These are phyloP conservation scores for Saccharomycopsis fodiens DNA, from an alignment of 805 yeast species.

Conservation along the genomic window DNA sequence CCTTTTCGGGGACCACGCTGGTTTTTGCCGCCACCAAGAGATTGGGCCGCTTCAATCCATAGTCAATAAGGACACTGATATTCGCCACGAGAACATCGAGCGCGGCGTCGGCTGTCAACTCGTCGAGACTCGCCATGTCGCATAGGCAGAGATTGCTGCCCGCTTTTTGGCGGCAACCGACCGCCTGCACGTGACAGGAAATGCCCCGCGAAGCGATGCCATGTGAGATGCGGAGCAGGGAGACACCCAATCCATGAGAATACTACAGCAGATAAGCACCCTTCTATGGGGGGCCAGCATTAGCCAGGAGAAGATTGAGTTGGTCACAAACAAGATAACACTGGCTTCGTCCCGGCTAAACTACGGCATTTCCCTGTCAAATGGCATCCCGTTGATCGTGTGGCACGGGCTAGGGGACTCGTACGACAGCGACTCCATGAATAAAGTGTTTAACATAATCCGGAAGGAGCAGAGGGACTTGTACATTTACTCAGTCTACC, in stretches of 20 bases:
- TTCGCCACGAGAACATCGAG: background rate
- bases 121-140: background rate
- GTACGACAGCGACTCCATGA: conserved; percentile 55
- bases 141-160: too few species aligned
- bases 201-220: too few species aligned
- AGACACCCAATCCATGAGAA: too few species aligned
- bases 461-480: conserved; percentile 40
- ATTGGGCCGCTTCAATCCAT: too few species aligned
- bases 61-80: background rate
- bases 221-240: too few species aligned
- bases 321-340: too few species aligned
- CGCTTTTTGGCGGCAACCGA: background rate
- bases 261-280: too few species aligned
- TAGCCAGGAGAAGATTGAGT: too few species aligned
- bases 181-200: background rate
- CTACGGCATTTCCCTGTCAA: background rate
- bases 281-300: too few species aligned
- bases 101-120: background rate
- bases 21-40: too few species aligned
- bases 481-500: conserved; percentile 43
- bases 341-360: too few species aligned
- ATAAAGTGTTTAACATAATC: conserved; percentile 36
- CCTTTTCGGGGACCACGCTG: background rate
- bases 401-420: conserved; percentile 87
- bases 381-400: conserved; percentile 45